A percentile compares a stretch with the other conserved stretches of the same genome.
These are phyloP conservation scores for Lagenidium giganteum DNA, from an alignment of 352 stramenopile species.

Conservation along the genomic window DNA sequence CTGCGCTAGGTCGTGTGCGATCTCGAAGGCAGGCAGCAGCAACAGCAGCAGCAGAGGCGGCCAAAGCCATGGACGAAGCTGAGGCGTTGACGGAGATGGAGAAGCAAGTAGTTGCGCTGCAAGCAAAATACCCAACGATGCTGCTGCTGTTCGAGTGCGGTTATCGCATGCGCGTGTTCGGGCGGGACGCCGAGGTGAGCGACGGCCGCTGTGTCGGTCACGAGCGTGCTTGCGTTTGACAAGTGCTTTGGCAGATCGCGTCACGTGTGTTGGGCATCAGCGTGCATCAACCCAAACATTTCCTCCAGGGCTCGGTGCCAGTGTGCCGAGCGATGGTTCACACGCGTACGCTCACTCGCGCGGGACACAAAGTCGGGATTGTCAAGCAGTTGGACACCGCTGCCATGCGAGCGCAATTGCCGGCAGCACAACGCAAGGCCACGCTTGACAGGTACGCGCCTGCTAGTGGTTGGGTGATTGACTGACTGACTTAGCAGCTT, in stretches of 20 bases:
- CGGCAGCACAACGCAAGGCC: too few relatives aligned
- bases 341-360: constrained; percentile 30
- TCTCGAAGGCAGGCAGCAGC: too few relatives aligned
- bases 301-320: constrained; percentile 47
- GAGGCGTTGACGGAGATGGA: constrained; percentile 80
- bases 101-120: constrained; percentile 61
- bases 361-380: constrained; percentile 56
- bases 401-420: constrained; percentile 9
- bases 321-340: constrained; percentile 37
- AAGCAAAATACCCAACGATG: constrained; percentile 27
- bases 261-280: constrained; percentile 30
- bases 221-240: neutral
- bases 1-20: too few relatives aligned
- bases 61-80: too few relatives aligned
- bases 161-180: constrained; percentile 80
- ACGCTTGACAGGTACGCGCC: too few relatives aligned
- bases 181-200: constrained; percentile 46
- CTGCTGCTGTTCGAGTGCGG: constrained; percentile 77
- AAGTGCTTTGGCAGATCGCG: constrained; percentile 19
- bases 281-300: constrained; percentile 24
- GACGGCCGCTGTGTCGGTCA: neutral
- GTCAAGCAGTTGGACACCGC: constrained; percentile 59
- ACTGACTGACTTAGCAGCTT: too few relatives aligned
- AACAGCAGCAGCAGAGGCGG: too few relatives aligned
- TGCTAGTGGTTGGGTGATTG: too few relatives aligned